Conservation (phyloP, 148 eudicot species). For the Fagopyrum esculentum region DNA sequence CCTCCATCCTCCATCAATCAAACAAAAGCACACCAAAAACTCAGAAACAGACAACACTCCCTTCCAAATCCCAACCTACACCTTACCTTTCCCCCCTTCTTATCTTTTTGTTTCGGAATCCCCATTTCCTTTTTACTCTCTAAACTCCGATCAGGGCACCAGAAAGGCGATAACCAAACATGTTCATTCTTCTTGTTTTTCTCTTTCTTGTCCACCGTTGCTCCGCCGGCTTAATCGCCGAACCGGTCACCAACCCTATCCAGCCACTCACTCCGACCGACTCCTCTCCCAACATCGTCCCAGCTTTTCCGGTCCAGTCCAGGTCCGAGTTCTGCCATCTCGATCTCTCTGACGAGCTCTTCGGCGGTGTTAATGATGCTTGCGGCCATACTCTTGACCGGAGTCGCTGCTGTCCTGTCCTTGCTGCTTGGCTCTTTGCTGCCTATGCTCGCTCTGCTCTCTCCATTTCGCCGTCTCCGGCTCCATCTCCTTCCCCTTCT, state of each 20-base stretch:
- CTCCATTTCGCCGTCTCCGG: conserved; percentile 25
- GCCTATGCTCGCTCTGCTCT: conserved; percentile 82
- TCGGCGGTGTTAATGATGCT: conserved; percentile 84
- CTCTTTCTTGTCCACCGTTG: background rate
- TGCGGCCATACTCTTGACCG: conserved; percentile 70
- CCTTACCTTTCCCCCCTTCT: background rate
- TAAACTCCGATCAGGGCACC: background rate
- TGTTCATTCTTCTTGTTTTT: background rate
- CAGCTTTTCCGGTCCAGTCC: conserved; percentile 66
- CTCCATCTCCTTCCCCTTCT: conserved; percentile 28
- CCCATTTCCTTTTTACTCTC: background rate
- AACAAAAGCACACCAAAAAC: background rate
- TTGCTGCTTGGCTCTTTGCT: conserved; percentile 92
- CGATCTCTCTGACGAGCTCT: conserved; percentile 78
- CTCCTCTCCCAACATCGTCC: conserved; percentile 61
- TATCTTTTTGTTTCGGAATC: background rate
- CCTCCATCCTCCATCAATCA: background rate
- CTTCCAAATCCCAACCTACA: conserved; percentile 5
- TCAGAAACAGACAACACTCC: conserved; percentile 1
- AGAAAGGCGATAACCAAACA: background rate
- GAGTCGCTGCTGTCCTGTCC: conserved; percentile 83
- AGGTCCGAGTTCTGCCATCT: conserved; percentile 46
- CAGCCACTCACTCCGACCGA: conserved; percentile 48
- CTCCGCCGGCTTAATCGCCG: conserved; percentile 32
- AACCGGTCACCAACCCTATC: conserved; percentile 55